Evolutionary conservation across 305 asterid genomes (phyloP).

Genomic region (Petunia hybrid): DNA sequence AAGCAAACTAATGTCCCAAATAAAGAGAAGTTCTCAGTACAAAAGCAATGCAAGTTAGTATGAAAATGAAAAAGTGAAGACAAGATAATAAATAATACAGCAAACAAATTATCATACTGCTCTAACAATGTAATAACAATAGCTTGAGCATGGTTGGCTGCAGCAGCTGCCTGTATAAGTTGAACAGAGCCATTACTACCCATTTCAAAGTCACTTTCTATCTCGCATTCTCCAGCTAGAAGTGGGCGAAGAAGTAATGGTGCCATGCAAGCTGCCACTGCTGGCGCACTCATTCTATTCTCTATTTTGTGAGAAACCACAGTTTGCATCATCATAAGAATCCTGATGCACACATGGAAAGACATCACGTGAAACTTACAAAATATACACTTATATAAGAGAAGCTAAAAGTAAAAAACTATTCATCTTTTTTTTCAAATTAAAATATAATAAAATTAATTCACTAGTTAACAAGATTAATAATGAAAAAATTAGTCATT

Average conservation of each 20-base stretch:
- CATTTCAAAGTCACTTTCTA: constrained; percentile 65
- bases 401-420: not conserved
- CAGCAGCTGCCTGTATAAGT: constrained; percentile 98
- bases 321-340: constrained; percentile 84
- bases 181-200: constrained; percentile 87
- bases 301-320: constrained; percentile 79
- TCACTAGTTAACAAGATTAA: not conserved
- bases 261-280: constrained; percentile 99
- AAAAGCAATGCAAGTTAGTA: not conserved
- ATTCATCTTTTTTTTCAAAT: not conserved
- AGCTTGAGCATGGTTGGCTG: constrained; percentile 99
- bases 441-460: too few species aligned
- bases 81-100: constrained; percentile 59
- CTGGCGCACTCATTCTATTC: constrained; percentile 91
- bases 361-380: not conserved
- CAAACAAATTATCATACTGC: constrained; percentile 82
- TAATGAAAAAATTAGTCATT: too few species aligned
- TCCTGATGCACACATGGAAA: constrained; percentile 54
- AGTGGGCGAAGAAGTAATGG: constrained; percentile 98
- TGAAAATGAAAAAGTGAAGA: not conserved
- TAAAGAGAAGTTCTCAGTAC: not conserved
- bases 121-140: constrained; percentile 88
- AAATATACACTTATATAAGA: not conserved
- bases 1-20: not conserved
- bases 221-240: constrained; percentile 96